Evolutionary conservation across 2,329 filamentous ascomycete species (phyloP).

Genomic region (Canariomyces notabilis): DNA sequence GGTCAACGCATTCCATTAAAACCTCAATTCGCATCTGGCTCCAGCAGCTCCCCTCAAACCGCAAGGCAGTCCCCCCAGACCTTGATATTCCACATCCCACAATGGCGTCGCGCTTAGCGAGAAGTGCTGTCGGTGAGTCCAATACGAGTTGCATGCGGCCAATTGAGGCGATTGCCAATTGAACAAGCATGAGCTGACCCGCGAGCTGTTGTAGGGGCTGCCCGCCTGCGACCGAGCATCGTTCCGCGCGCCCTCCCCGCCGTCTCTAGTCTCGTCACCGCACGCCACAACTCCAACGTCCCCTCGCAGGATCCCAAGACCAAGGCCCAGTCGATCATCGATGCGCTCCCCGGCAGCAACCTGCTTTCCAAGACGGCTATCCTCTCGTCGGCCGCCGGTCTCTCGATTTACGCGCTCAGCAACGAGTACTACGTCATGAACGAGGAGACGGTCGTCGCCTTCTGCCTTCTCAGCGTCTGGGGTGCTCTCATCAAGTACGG

Average conservation of each 20-base stretch:
- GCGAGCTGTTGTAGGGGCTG: conserved; percentile 60
- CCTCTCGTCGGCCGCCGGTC: conserved; percentile 84
- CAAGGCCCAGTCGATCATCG: conserved; percentile 93
- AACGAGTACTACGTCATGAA: conserved; percentile 99
- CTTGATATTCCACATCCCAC: conserved; percentile 57
- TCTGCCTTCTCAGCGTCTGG: conserved; percentile 93
- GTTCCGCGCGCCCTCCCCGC: conserved; percentile 70
- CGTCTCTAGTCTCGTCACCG: conserved; percentile 61
- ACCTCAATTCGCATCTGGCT: conserved; percentile 39
- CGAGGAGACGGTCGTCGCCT: conserved; percentile 92
- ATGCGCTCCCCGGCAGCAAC: conserved; percentile 86
- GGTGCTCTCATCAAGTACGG: conserved; percentile 87
- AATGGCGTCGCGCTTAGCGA: conserved; percentile 98
- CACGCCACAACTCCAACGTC: conserved; percentile 69
- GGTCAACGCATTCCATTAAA: conserved; percentile 31
- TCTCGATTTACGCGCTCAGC: conserved; percentile 92
- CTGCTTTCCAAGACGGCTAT: conserved; percentile 95
- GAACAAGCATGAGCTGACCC: conserved; percentile 20
- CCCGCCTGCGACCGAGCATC: conserved; percentile 80
- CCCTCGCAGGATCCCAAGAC: conserved; percentile 87
- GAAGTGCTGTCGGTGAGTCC: conserved; percentile 88
- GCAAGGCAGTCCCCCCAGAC: conserved; percentile 37
- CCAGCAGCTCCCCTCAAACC: conserved; percentile 36
- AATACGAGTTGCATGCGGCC: conserved; percentile 15
- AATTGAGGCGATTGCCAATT: conserved; percentile 27